phyloP scores from a whole-genome alignment of 2,329 filamentous ascomycete genomes.

The Remersonia thermophila region DNA sequence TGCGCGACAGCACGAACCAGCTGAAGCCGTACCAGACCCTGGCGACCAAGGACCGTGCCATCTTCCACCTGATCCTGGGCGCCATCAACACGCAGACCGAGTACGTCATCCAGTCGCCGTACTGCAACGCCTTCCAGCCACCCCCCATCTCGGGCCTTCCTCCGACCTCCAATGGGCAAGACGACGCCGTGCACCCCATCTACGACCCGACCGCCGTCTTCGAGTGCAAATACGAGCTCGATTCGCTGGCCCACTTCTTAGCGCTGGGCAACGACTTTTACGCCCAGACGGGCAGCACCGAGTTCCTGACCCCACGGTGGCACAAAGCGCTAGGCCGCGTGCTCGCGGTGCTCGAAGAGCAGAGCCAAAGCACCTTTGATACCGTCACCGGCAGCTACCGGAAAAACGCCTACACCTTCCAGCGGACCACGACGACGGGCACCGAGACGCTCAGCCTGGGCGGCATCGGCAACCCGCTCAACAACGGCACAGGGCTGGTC shows the following conservation, averaged over 20 bases:
- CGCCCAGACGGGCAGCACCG: constrained; percentile 61
- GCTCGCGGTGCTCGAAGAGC: constrained; percentile 60
- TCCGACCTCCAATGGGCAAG: constrained; percentile 64
- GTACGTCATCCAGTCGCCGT: constrained; percentile 86
- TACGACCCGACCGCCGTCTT: constrained; percentile 83
- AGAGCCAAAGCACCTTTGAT: constrained; percentile 73
- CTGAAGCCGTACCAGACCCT: constrained; percentile 78
- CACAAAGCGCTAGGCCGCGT: constrained; percentile 63
- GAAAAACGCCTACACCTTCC: constrained; percentile 77
- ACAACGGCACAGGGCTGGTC: constrained; percentile 69
- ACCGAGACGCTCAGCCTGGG: constrained; percentile 80
- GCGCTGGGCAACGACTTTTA: constrained; percentile 78
- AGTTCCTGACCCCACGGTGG: constrained; percentile 72
- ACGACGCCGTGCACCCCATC: constrained; percentile 70
- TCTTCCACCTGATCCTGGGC: constrained; percentile 72
- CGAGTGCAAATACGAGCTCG: constrained; percentile 98
- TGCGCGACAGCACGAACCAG: constrained; percentile 85
- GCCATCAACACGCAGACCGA: constrained; percentile 95
- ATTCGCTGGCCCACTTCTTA: constrained; percentile 87
- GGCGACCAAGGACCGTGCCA: constrained; percentile 65
- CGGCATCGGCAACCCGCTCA: constrained; percentile 85
- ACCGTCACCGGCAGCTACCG: constrained; percentile 48
- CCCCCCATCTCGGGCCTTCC: constrained; percentile 69
- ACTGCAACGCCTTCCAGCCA: constrained; percentile 97
- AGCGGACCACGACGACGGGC: constrained; percentile 63